These are phyloP conservation scores for Trichoderma simmonsii DNA, from an alignment of 2,329 filamentous ascomycete species.

Conservation along the genomic window DNA sequence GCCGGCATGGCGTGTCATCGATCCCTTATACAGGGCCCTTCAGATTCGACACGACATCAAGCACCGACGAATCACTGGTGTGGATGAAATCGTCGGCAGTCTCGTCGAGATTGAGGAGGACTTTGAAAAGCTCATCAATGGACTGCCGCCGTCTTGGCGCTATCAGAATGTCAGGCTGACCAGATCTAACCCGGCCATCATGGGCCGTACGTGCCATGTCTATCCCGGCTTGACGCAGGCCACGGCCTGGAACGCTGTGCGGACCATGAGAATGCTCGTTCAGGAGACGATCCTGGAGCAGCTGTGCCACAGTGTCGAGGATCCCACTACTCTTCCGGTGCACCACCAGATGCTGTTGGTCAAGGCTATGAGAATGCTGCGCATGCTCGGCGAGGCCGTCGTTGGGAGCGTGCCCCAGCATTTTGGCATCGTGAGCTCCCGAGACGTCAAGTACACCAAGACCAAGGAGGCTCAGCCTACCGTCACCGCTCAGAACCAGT, in stretches of 20 bases:
- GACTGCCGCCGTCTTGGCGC: constrained; percentile 40
- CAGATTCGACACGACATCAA: constrained; percentile 48
- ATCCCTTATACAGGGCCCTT: constrained; percentile 44
- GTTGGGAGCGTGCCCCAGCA: constrained; percentile 49
- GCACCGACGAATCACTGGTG: constrained; percentile 34
- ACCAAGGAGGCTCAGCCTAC: constrained; percentile 24
- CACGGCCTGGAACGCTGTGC: constrained; percentile 48
- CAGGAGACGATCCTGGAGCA: constrained; percentile 47
- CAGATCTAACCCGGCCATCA: constrained; percentile 40
- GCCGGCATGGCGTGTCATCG: constrained; percentile 43
- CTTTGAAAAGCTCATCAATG: constrained; percentile 38
- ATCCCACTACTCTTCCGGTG: constrained; percentile 28
- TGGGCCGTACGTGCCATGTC: constrained; percentile 42
- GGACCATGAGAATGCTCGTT: constrained; percentile 45
- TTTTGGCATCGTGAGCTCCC: constrained; percentile 45
- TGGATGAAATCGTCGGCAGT: constrained; percentile 35
- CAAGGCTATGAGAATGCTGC: constrained; percentile 37
- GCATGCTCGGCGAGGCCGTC: constrained; percentile 41
- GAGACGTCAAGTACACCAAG: constrained; percentile 31
- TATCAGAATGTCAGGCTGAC: constrained; percentile 42
- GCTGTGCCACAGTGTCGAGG: constrained; percentile 36
- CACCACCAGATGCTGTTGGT: constrained; percentile 36
- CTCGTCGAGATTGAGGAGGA: constrained; percentile 42
- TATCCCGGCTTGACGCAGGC: constrained; percentile 45
- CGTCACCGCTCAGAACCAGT: constrained; percentile 30